Conservation (phyloP, 768 basidiomycete genomes). For the Hydnum rufescens region DNA sequence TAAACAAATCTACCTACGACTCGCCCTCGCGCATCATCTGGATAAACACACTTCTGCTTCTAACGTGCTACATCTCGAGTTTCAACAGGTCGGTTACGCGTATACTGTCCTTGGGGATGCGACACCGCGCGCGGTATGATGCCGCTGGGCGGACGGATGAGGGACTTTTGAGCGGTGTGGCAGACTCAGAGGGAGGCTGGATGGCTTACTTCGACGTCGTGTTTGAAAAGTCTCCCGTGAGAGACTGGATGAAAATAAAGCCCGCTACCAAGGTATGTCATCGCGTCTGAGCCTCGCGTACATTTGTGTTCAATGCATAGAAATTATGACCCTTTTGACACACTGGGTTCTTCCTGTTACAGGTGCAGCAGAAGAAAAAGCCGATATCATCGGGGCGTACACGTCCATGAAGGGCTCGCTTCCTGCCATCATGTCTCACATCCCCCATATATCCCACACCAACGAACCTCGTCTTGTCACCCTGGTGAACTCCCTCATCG, state of each 20-base stretch:
- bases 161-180: conserved; percentile 35
- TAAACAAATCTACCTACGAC: conserved; percentile 64
- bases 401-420: conserved; percentile 50
- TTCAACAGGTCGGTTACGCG: conserved; percentile 87
- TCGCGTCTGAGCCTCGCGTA: background rate
- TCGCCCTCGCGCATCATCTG: conserved; percentile 69
- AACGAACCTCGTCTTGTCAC: conserved; percentile 76
- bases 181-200: conserved; percentile 72
- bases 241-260: conserved; percentile 83
- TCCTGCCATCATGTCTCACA: conserved; percentile 59
- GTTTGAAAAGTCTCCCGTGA: conserved; percentile 72
- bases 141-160: conserved; percentile 73
- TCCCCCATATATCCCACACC: conserved; percentile 65
- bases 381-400: conserved; percentile 65
- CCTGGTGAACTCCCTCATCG: conserved; percentile 46
- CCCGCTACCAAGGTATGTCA: conserved; percentile 68
- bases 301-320: background rate
- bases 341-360: conserved; percentile 1
- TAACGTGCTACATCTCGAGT: conserved; percentile 47
- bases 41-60: conserved; percentile 61
- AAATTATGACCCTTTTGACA: background rate
- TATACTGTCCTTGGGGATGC: conserved; percentile 76
- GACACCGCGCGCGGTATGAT: conserved; percentile 64
- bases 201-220: conserved; percentile 84
- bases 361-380: conserved; percentile 75